Evolutionary conservation across 495 filamentous ascomycete genomes (phyloP).

Genomic region (Neurospora pannonica): DNA sequence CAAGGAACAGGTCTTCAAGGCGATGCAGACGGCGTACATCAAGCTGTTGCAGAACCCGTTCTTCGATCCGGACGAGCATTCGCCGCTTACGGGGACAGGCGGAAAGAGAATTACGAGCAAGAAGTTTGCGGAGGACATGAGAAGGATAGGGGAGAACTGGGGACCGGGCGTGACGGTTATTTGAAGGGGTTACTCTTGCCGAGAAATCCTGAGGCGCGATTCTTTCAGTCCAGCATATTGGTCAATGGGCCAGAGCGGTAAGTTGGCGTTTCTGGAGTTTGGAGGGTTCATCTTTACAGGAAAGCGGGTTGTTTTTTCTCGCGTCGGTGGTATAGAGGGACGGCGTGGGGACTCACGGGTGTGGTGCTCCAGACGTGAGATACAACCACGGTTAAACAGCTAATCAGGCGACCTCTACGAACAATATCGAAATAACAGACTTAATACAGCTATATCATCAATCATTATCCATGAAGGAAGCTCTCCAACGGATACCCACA

Average conservation of each 20-base stretch:
- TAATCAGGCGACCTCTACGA: neutral
- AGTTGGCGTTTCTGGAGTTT: neutral
- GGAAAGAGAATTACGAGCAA: conserved; percentile 67
- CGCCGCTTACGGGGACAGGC: conserved; percentile 40
- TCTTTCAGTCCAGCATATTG: neutral
- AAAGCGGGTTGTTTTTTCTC: neutral
- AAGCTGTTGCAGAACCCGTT: conserved; percentile 88
- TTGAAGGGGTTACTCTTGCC: conserved; percentile 3
- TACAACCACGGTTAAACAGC: neutral
- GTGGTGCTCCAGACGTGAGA: neutral
- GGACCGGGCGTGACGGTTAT: conserved; percentile 42
- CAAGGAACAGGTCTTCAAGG: conserved; percentile 63
- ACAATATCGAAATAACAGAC: neutral
- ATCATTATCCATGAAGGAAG: neutral
- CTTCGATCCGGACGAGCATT: conserved; percentile 80
- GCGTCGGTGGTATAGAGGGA: neutral
- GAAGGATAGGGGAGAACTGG: conserved; percentile 70
- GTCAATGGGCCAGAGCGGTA: neutral
- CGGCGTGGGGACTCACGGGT: neutral
- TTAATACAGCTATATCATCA: neutral
- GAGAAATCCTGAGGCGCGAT: neutral
- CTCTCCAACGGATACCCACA: neutral
- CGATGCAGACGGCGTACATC: conserved; percentile 86
- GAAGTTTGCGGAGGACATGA: conserved; percentile 73
- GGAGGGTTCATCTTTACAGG: neutral